phyloP scores from a whole-genome alignment of 495 filamentous ascomycete genomes.

The Lasiosphaeriaceae sp. region DNA sequence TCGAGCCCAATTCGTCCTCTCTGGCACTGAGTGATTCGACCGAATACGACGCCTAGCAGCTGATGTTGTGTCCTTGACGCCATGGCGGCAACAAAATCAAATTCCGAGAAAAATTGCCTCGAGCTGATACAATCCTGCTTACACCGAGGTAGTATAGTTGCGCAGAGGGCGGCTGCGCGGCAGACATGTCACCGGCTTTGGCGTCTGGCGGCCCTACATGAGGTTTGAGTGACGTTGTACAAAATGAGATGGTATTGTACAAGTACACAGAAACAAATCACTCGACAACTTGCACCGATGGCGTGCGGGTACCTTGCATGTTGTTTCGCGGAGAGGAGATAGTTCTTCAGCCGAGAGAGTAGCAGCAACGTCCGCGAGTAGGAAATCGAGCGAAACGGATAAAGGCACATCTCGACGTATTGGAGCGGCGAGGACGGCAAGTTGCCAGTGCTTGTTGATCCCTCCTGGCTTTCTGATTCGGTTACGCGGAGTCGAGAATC shows the following conservation, averaged over 20 bases:
- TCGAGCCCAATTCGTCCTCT: too few species aligned
- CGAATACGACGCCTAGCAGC: too few species aligned
- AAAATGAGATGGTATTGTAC: background rate
- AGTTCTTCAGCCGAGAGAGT: constrained; percentile 19
- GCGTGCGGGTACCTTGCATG: constrained; percentile 22
- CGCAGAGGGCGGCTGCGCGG: background rate
- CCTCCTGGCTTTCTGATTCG: background rate
- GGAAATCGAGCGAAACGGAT: constrained; percentile 4
- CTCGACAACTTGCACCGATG: constrained; percentile 3
- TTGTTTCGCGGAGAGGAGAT: constrained; percentile 16
- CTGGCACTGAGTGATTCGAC: too few species aligned
- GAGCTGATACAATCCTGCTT: too few species aligned
- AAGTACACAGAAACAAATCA: background rate
- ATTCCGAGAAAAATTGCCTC: too few species aligned
- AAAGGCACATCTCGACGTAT: constrained; percentile 9
- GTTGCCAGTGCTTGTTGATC: constrained; percentile 1
- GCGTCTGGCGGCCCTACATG: background rate
- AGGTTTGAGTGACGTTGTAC: constrained; percentile 10
- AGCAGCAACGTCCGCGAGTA: background rate
- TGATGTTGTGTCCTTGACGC: too few species aligned
- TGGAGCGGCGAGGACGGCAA: constrained; percentile 11
- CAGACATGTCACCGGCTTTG: background rate
- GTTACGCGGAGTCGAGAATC: too few species aligned
- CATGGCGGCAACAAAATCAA: too few species aligned
- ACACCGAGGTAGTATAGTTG: too few species aligned